Percentiles rank a stretch among this genome's conserved stretches.
Evolutionary conservation across 2,329 filamentous ascomycete species (phyloP).

Genomic region (Fusarium sp.): DNA sequence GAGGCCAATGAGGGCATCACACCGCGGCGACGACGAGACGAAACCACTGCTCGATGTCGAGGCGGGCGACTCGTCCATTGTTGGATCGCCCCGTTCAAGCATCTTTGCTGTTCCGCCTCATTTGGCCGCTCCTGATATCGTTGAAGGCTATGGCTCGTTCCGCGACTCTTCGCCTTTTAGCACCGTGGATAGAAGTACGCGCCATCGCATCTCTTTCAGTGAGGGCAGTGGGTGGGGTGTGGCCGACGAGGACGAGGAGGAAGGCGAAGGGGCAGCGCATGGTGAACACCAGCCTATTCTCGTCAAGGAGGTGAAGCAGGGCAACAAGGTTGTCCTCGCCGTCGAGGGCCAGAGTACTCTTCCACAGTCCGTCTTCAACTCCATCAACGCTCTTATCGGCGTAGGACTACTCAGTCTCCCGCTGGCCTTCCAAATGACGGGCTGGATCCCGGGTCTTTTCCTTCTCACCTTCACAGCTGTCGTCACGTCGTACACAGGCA

Average conservation of each 20-base stretch:
- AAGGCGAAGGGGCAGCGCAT: constrained; percentile 56
- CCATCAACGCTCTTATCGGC: constrained; percentile 91
- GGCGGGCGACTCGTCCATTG: constrained; percentile 50
- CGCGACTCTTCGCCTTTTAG: constrained; percentile 63
- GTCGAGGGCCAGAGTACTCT: constrained; percentile 95
- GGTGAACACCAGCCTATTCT: constrained; percentile 79
- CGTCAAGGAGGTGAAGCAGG: constrained; percentile 90
- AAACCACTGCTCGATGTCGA: constrained; percentile 62
- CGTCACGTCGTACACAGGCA: constrained; percentile 87
- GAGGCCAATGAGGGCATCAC: constrained; percentile 34
- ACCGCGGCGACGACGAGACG: constrained; percentile 61
- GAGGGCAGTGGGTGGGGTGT: constrained; percentile 51
- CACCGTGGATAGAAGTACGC: constrained; percentile 58
- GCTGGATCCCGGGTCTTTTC: constrained; percentile 84
- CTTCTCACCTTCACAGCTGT: constrained; percentile 80
- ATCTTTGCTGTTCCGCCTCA: constrained; percentile 71
- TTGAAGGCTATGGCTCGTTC: constrained; percentile 76
- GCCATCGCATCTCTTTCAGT: constrained; percentile 61
- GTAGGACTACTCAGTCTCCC: constrained; percentile 91
- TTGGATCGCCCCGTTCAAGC: constrained; percentile 50
- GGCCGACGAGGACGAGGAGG: constrained; percentile 52
- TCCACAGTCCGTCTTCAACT: constrained; percentile 96
- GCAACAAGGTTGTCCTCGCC: constrained; percentile 84
- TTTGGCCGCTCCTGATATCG: constrained; percentile 75
- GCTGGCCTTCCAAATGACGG: constrained; percentile 86